phyloP scores from a whole-genome alignment of 495 filamentous ascomycete genomes.

The Podospora didyma region DNA sequence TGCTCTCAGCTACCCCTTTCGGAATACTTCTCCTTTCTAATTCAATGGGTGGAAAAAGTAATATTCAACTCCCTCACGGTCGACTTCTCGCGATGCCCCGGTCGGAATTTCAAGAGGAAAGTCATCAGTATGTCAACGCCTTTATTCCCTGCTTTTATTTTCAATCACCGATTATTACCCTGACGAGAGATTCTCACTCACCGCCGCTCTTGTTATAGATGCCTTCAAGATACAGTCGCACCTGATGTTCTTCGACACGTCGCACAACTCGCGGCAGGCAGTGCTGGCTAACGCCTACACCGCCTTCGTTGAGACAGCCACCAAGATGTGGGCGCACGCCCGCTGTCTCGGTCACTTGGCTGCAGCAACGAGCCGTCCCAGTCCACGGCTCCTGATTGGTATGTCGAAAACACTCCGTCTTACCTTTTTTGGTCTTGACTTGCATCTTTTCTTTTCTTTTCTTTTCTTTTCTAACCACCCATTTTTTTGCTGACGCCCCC shows the following conservation, averaged over 20 bases:
- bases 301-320: constrained; percentile 70
- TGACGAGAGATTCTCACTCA: not conserved
- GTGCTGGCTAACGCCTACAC: constrained; percentile 71
- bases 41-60: not conserved
- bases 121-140: constrained; percentile 51
- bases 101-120: constrained; percentile 73
- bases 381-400: constrained; percentile 56
- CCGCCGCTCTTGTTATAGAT: constrained; percentile 36
- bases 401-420: constrained; percentile 5
- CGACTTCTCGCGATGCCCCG: constrained; percentile 64
- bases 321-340: constrained; percentile 79
- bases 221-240: constrained; percentile 84
- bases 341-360: constrained; percentile 46
- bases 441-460: not conserved
- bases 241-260: constrained; percentile 83
- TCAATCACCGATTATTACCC: constrained; percentile 48
- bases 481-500: not conserved
- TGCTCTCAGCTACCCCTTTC: not conserved
- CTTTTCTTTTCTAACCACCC: too few species aligned
- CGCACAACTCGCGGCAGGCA: constrained; percentile 64
- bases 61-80: constrained; percentile 70
- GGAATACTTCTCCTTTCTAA: not conserved
- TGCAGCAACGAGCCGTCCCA: constrained; percentile 47
- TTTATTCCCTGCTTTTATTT: constrained; percentile 6
- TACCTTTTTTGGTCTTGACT: not conserved